Evolutionary conservation across 2,329 filamentous ascomycete genomes (phyloP).

Genomic region (Hortaea sp.): DNA sequence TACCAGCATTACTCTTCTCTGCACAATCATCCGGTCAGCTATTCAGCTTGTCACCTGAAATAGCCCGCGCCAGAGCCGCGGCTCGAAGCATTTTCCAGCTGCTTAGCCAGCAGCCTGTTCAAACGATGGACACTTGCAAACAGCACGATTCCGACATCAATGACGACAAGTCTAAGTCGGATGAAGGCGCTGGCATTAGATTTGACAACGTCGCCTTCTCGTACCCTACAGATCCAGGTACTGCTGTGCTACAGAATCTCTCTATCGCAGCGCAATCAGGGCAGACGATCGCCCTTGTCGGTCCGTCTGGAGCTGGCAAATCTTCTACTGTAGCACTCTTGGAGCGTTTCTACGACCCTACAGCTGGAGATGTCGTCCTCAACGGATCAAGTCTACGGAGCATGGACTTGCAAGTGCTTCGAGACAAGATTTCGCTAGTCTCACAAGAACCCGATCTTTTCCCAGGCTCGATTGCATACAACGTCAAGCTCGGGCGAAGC

Average conservation of each 20-base stretch:
- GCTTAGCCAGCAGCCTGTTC: constrained; percentile 24
- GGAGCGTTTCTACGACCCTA: constrained; percentile 36
- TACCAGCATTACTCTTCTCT: constrained; percentile 37
- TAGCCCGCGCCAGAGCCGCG: constrained; percentile 34
- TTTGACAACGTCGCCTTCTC: constrained; percentile 30
- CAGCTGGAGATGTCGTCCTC: constrained; percentile 28
- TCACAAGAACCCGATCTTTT: constrained; percentile 38
- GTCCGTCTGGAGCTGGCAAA: constrained; percentile 37
- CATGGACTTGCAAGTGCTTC: constrained; percentile 26
- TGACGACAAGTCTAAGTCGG: neutral
- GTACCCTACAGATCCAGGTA: constrained; percentile 28
- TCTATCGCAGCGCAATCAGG: constrained; percentile 40
- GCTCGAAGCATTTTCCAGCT: constrained; percentile 35
- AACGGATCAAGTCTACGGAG: constrained; percentile 33
- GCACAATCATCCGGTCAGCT: constrained; percentile 38
- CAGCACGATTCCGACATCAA: neutral
- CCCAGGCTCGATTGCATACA: constrained; percentile 34
- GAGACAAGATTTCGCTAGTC: constrained; percentile 33
- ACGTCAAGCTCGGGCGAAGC: constrained; percentile 31
- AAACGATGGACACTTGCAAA: neutral
- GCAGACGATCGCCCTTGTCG: constrained; percentile 42
- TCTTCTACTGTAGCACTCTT: constrained; percentile 37
- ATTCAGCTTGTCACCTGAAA: constrained; percentile 37
- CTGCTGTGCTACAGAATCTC: constrained; percentile 36
- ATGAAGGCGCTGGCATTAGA: constrained; percentile 10